Conservation (phyloP, 225 moss, liverwort and hornwort genomes). For the Pseudisothecium myosuroides region DNA sequence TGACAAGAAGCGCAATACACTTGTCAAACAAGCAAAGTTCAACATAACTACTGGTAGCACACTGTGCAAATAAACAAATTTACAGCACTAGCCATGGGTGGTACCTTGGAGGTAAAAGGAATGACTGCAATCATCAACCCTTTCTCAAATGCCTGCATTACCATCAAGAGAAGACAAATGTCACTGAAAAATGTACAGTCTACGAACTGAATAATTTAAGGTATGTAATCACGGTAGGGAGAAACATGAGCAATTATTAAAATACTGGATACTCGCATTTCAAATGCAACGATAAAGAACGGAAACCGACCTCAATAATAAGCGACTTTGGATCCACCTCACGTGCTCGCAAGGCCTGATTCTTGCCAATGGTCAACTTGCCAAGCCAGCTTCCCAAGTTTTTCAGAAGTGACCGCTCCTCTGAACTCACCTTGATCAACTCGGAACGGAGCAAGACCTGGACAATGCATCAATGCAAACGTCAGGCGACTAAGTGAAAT, state of each 20-base stretch:
- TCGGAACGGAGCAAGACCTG: slow-evolving; percentile 92
- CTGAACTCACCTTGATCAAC: slow-evolving; percentile 89
- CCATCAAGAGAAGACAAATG: not conserved
- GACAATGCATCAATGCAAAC: not conserved
- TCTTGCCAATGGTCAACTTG: slow-evolving; percentile 93
- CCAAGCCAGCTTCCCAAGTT: slow-evolving; percentile 99
- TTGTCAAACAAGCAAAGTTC: not conserved
- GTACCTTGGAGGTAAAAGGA: slow-evolving; percentile 95
- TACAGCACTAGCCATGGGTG: not conserved
- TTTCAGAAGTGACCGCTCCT: slow-evolving; percentile 91
- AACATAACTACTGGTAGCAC: not conserved
- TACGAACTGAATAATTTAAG: not conserved
- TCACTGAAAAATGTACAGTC: not conserved
- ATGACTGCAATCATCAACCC: slow-evolving; percentile 99
- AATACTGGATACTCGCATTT: not conserved
- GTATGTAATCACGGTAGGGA: not conserved
- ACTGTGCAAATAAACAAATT: not conserved
- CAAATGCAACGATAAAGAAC: not conserved
- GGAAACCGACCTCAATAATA: slow-evolving; percentile 64
- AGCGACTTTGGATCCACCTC: slow-evolving; percentile 98
- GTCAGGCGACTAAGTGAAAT: not conserved
- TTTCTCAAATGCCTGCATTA: slow-evolving; percentile 86
- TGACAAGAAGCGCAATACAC: not conserved
- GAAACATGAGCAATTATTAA: not conserved
- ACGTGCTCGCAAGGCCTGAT: slow-evolving; percentile 86